phyloP scores from a whole-genome alignment of 371 early-diverging fungal genomes.

The Apophysomyces trapeziformis region DNA sequence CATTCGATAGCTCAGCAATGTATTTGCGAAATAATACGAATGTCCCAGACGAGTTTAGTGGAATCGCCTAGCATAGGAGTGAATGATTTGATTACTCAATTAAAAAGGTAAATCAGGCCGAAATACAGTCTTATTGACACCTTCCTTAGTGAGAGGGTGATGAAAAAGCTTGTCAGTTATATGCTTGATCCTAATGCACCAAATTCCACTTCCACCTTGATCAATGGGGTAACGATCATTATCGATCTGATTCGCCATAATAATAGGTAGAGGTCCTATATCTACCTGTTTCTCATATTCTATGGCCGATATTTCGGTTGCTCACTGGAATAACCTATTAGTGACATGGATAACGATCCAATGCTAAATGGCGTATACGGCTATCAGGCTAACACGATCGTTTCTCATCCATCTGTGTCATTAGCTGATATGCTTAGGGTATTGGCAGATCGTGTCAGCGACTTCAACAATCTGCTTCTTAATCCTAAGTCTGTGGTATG shows the following conservation, averaged over 20 bases:
- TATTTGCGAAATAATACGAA: conserved; percentile 87
- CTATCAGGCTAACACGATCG: conserved; percentile 19
- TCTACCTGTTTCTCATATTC: not conserved
- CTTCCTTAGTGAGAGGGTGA: conserved; percentile 59
- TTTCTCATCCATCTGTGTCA: conserved; percentile 39
- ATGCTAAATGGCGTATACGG: conserved; percentile 33
- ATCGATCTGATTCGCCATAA: conserved; percentile 95
- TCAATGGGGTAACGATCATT: conserved; percentile 89
- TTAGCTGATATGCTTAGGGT: conserved; percentile 83
- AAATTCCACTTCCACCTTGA: conserved; percentile 78
- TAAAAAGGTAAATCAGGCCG: conserved; percentile 63
- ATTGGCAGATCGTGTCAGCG: conserved; percentile 67
- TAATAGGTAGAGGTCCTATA: conserved; percentile 53
- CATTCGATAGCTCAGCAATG: conserved; percentile 90
- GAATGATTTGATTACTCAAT: conserved; percentile 70
- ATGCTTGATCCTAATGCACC: conserved; percentile 86
- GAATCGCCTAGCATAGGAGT: conserved; percentile 71
- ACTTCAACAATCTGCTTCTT: conserved; percentile 67
- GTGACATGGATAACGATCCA: conserved; percentile 37
- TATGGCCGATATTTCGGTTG: not conserved
- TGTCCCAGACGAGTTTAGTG: conserved; percentile 74
- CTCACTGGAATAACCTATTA: conserved; percentile 2
- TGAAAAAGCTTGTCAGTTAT: conserved; percentile 74
- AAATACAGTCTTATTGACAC: not conserved
- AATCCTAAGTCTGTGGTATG: conserved; percentile 61